Conservation (phyloP, 352 stramenopile genomes). For the Blastocystis sp. region DNA sequence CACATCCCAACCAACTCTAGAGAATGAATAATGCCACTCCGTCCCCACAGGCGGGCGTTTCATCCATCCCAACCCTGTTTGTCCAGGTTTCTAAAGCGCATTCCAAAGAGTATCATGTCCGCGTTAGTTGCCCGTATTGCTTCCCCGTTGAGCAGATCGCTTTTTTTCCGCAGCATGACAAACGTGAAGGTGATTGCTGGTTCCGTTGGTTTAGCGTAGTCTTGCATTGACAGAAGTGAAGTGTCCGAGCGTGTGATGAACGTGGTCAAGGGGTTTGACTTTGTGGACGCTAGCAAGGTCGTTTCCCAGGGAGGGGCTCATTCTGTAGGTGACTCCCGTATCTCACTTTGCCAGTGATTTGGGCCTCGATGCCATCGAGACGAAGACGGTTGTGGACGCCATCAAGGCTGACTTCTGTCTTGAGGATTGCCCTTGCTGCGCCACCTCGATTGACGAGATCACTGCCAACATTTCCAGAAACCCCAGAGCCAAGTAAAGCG, state of each 20-base stretch:
- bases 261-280: slow-evolving; percentile 61
- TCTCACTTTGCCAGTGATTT: slow-evolving; percentile 59
- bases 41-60: neutral
- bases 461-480: slow-evolving; percentile 58
- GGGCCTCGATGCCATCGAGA: slow-evolving; percentile 59
- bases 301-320: neutral
- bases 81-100: slow-evolving; percentile 17
- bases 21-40: too few relatives aligned
- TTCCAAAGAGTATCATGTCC: slow-evolving; percentile 34
- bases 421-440: slow-evolving; percentile 4
- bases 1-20: neutral
- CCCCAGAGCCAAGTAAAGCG: slow-evolving; percentile 60
- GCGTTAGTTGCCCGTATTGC: slow-evolving; percentile 11
- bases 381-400: slow-evolving; percentile 37
- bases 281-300: slow-evolving; percentile 61
- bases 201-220: slow-evolving; percentile 2
- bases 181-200: slow-evolving; percentile 39
- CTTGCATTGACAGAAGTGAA: slow-evolving; percentile 49
- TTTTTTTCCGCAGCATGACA: slow-evolving; percentile 58
- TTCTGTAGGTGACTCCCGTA: slow-evolving; percentile 56
- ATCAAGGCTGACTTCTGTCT: slow-evolving; percentile 67
- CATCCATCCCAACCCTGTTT: slow-evolving; percentile 20
- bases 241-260: slow-evolving; percentile 66
- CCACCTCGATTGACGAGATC: slow-evolving; percentile 58
- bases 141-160: slow-evolving; percentile 3